A percentile compares a stretch with the other conserved stretches of the same genome.
These are phyloP conservation scores for Podospora sp. DNA, from an alignment of 495 filamentous ascomycete genomes.

Conservation along the genomic window DNA sequence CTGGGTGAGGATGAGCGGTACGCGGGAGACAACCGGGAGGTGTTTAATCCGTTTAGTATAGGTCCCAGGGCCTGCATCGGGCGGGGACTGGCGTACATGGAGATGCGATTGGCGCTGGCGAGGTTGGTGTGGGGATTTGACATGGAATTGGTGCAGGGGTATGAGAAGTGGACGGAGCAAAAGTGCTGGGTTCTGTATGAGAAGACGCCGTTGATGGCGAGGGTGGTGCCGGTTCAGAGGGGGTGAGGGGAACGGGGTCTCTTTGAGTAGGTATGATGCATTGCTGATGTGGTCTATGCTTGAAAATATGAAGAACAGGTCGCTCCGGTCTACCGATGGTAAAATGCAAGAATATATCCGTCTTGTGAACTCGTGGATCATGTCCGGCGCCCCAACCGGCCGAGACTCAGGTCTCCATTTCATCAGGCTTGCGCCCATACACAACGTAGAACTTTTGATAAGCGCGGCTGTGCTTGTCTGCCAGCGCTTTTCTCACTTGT, in stretches of 20 bases:
- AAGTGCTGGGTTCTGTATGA: no score
- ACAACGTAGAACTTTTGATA: conserved; percentile 8
- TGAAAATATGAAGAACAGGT: no score
- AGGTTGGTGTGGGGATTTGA: conserved; percentile 5
- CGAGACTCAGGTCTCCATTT: no score
- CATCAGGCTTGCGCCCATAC: conserved; percentile 1
- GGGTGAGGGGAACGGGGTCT: background rate
- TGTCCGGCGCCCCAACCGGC: no score
- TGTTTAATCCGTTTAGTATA: conserved; percentile 7
- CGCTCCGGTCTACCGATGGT: no score
- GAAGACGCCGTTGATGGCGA: background rate
- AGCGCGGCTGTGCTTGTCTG: background rate
- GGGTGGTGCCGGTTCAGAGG: background rate
- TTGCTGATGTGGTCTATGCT: no score
- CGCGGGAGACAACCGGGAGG: background rate
- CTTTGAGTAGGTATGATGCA: no score
- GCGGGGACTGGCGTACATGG: conserved; percentile 10
- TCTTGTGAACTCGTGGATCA: no score
- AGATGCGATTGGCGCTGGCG: conserved; percentile 2
- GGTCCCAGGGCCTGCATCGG: conserved; percentile 12
- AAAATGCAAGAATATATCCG: no score
- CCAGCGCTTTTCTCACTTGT: background rate
- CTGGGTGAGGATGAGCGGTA: conserved; percentile 12
- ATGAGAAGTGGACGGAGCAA: no score
- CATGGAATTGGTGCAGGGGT: conserved; percentile 9